A percentile compares a stretch with the other conserved stretches of the same genome.
Conservation (phyloP, 2,329 filamentous ascomycete genomes). For the Clarireedia hainanense region DNA sequence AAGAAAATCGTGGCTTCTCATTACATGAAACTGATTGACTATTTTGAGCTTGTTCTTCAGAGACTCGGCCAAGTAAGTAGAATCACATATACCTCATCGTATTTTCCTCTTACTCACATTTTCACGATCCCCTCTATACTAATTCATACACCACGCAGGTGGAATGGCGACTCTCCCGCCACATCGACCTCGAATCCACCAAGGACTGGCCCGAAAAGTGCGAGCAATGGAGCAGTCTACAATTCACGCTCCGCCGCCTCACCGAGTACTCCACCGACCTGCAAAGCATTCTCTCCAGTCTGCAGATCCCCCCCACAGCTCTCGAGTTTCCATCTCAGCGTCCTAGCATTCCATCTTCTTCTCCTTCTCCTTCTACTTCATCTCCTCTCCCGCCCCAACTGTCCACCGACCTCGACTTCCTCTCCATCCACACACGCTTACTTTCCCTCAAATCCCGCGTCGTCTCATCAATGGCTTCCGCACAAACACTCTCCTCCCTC, state of each 20-base stretch:
- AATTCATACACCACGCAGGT: neutral
- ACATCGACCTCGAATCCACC: neutral
- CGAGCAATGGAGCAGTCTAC: neutral
- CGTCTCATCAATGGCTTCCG: neutral
- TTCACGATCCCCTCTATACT: too few species aligned
- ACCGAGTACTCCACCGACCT: neutral
- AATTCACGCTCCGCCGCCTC: neutral
- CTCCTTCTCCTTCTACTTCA: neutral
- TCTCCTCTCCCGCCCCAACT: neutral
- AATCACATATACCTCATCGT: too few species aligned
- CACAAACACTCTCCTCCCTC: neutral
- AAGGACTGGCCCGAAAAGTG: neutral
- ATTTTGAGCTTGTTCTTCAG: neutral
- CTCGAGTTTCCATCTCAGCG: too few species aligned
- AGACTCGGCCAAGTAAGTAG: neutral
- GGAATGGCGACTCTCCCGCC: neutral
- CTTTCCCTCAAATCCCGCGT: neutral
- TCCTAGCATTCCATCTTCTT: too few species aligned
- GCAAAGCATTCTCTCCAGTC: neutral
- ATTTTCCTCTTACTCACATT: too few species aligned
- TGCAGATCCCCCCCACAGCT: neutral
- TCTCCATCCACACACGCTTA: neutral
- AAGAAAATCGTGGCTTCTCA: constrained; percentile 8
- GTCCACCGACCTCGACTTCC: neutral
- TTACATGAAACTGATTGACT: constrained; percentile 11